phyloP scores from a whole-genome alignment of 352 stramenopile genomes.

The Pythium sukuiense region DNA sequence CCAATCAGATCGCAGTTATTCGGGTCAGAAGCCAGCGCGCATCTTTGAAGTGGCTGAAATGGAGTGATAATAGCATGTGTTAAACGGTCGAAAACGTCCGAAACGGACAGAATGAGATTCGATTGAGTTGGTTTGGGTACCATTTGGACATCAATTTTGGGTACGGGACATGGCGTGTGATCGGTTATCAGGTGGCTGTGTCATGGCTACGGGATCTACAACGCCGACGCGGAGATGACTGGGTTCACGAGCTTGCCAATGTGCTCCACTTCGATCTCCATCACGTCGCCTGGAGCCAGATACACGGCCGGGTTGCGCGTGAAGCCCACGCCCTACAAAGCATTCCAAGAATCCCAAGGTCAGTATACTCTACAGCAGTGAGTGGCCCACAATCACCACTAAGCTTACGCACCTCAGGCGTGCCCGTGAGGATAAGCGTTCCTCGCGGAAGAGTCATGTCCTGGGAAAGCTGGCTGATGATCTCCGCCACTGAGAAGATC shows the following conservation, averaged over 20 bases:
- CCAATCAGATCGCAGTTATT: conserved; percentile 22
- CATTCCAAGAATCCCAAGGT: background rate
- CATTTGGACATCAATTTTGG: background rate
- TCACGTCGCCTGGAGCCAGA: conserved; percentile 83
- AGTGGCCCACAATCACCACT: background rate
- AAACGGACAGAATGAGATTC: too few relatives aligned
- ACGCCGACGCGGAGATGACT: conserved; percentile 64
- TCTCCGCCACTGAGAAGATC: conserved; percentile 88
- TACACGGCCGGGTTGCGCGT: conserved; percentile 86
- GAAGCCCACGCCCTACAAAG: conserved; percentile 75
- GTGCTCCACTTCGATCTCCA: conserved; percentile 90
- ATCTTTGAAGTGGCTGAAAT: conserved; percentile 12
- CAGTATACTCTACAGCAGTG: background rate
- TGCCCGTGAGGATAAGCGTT: conserved; percentile 90
- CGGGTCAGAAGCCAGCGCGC: conserved; percentile 7
- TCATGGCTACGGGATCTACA: conserved; percentile 35
- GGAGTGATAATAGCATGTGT: background rate
- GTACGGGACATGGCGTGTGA: background rate
- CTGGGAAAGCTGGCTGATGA: conserved; percentile 90
- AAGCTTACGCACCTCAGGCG: conserved; percentile 60
- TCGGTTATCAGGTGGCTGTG: background rate
- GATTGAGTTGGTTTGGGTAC: conserved; percentile 11
- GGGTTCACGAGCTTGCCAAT: conserved; percentile 90
- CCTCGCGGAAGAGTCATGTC: conserved; percentile 86
- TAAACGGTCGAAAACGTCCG: conserved; percentile 19